phyloP scores from a whole-genome alignment of 192 early-diverging fungal genomes.

The Dimargaris cristalligena region DNA sequence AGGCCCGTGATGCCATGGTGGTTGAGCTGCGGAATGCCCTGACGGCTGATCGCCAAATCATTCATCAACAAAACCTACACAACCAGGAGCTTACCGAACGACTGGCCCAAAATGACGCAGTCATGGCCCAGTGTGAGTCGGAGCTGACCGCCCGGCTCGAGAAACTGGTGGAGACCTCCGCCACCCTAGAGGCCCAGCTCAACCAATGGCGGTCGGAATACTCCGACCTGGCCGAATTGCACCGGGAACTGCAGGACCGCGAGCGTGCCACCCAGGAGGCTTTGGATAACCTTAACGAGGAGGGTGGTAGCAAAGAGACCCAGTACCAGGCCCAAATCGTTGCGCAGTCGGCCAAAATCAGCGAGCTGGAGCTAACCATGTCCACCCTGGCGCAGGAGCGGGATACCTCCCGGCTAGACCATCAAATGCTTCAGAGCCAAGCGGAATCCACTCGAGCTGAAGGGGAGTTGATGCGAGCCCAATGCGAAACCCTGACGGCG shows the following conservation, averaged over 20 bases:
- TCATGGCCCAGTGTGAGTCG: background rate
- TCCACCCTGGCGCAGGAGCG: background rate
- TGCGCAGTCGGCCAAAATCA: conserved; percentile 19
- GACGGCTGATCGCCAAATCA: background rate
- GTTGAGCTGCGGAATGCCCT: background rate
- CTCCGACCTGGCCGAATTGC: background rate
- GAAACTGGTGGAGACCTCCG: background rate
- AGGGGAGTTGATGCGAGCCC: background rate
- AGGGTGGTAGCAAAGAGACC: conserved; percentile 13
- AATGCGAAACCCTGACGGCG: background rate
- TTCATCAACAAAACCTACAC: background rate
- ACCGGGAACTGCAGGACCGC: background rate
- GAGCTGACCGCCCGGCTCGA: background rate
- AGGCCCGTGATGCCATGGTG: background rate
- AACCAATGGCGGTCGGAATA: background rate
- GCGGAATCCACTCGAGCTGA: background rate
- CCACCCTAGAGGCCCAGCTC: background rate
- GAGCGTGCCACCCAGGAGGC: background rate
- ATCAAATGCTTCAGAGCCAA: background rate
- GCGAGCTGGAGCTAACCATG: conserved; percentile 16
- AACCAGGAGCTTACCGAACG: background rate
- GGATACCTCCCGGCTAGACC: background rate
- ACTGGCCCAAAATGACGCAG: background rate
- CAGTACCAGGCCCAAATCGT: conserved; percentile 17
- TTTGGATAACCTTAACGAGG: conserved; percentile 17